These are phyloP conservation scores for Alternaria angustiovoidea DNA, from an alignment of 2,329 filamentous ascomycete species.

Conservation along the genomic window DNA sequence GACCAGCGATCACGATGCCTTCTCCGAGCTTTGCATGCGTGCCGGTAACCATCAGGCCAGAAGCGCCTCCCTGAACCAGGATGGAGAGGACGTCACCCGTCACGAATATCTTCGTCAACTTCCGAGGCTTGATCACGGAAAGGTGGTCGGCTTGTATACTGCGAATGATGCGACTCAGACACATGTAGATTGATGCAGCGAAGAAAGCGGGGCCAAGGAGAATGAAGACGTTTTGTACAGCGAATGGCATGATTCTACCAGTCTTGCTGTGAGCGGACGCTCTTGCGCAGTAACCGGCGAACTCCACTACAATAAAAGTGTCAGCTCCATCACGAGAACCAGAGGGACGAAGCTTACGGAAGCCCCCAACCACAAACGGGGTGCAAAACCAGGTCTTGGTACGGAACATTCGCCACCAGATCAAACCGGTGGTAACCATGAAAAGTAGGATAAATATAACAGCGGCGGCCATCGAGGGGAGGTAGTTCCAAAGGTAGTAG, in stretches of 20 bases:
- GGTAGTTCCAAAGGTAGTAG: neutral
- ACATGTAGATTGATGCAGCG: neutral
- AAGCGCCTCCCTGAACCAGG: constrained; percentile 53
- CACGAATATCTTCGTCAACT: constrained; percentile 55
- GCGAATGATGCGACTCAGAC: neutral
- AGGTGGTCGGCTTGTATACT: neutral
- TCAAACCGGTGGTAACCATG: neutral
- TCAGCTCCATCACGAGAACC: neutral
- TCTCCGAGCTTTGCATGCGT: constrained; percentile 15
- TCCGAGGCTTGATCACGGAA: neutral
- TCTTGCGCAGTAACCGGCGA: neutral
- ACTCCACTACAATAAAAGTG: neutral
- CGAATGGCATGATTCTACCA: neutral
- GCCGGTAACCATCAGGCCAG: constrained; percentile 46
- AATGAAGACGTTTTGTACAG: neutral
- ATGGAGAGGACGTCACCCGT: constrained; percentile 55
- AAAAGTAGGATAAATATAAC: neutral
- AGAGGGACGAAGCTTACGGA: neutral
- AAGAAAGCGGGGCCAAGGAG: neutral
- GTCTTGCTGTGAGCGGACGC: neutral
- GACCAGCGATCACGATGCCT: neutral
- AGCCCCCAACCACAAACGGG: neutral
- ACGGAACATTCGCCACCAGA: neutral
- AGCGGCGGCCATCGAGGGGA: neutral
- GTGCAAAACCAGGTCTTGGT: neutral